Percentiles rank a stretch among this genome's conserved stretches.
These are phyloP conservation scores for Yamadazyma triangularis DNA, from an alignment of 1,139 yeast species.

Conservation along the genomic window DNA sequence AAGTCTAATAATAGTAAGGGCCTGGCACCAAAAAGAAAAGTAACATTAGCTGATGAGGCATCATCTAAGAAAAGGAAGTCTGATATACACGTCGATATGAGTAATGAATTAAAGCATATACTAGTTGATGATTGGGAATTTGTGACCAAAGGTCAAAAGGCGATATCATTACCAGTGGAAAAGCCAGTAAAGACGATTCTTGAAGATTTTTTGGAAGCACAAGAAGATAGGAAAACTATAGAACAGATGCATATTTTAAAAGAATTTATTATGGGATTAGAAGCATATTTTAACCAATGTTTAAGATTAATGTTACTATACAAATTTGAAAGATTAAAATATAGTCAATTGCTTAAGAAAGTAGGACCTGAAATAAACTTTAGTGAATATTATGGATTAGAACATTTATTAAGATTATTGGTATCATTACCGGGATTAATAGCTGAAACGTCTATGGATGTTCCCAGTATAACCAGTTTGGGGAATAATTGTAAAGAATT, in stretches of 20 bases:
- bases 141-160: constrained; percentile 72
- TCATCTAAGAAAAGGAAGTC: constrained; percentile 10
- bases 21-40: constrained; percentile 3
- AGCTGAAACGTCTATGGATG: constrained; percentile 77
- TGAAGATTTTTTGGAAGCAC: constrained; percentile 37
- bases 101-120: constrained; percentile 61
- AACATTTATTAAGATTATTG: constrained; percentile 69
- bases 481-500: constrained; percentile 43
- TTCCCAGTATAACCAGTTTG: constrained; percentile 56
- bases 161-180: constrained; percentile 58
- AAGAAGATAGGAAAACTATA: constrained; percentile 19
- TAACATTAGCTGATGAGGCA: constrained; percentile 4
- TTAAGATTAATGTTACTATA: constrained; percentile 72
- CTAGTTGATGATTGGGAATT: constrained; percentile 93
- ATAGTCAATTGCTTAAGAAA: constrained; percentile 45
- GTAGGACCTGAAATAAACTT: constrained; percentile 21
- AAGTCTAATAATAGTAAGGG: constrained; percentile 1
- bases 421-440: constrained; percentile 79
- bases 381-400: constrained; percentile 61
- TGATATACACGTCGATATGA: constrained; percentile 36
- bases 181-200: constrained; percentile 51
- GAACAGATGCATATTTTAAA: constrained; percentile 50
- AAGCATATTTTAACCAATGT: constrained; percentile 71
- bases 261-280: constrained; percentile 68
- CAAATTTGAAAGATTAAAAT: constrained; percentile 82